Evolutionary conservation across 345 rosid genomes (phyloP), one percentile per base, ranked within the genome.

Genomic region (thale cress (Arabidopsis thaliana)): DNA sequence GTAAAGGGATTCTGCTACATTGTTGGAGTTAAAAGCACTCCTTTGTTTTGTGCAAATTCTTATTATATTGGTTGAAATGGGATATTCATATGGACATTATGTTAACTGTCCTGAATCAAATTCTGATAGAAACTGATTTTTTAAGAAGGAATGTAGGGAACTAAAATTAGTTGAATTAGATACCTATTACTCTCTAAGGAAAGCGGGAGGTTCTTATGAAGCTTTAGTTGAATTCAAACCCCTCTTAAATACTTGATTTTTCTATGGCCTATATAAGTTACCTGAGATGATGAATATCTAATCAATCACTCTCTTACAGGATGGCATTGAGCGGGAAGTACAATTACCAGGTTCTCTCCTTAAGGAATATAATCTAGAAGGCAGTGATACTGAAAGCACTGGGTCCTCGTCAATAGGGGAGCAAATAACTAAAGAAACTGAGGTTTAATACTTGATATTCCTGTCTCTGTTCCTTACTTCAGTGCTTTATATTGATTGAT

Each of bases 281-380:
- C 0, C 2, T 25, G 50, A 33, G 74, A 52, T 70, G 49, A 48
- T 70, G 49, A 48, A 57, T 60, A 28, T 63, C 60, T 58, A 8
- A 58, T 6, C 37, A 59, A 42, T 41, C 11, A 0, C 48, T 74
- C 49, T 49, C 67, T 72, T 74, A 65, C 76, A 88, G 94, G 82
- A 61, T 74, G 74, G 65, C 76, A 16, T 61, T 32, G 79, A 71
- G 40, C 77, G 67, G 67, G 84, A 56, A 64, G 50, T 42, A 30
- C 82, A 75, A 65, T 64, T 34, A 36, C 59, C 86, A 11, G 81
- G 76, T 81, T 78, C 96, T 52, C 96, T 95, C 65, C 97, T 92
- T 71, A 86, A 84, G 44, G 71, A 92, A 58, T 95, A 95, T 84
- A 81, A 85, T 84, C 84, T 92, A 64, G 82, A 66, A 76, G 90